Evolutionary conservation across 768 basidiomycete species (phyloP).

Genomic region (Auriscalpium vulgare): DNA sequence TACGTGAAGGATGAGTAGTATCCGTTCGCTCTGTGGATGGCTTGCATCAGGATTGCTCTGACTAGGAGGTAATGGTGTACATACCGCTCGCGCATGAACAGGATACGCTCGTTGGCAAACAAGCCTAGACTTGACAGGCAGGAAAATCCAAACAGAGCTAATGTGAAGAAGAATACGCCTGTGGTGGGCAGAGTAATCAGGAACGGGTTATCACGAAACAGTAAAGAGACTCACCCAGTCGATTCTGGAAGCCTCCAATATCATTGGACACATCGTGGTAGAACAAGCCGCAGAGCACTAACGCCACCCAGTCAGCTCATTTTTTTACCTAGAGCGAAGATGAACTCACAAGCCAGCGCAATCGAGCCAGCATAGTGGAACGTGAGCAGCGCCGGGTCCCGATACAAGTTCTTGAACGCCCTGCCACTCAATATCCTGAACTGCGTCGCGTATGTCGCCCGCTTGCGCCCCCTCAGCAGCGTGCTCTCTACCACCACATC

Average conservation of each 20-base stretch:
- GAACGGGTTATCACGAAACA: background rate
- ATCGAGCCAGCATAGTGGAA: slow-evolving; percentile 88
- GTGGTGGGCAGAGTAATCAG: slow-evolving; percentile 1
- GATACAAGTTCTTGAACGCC: slow-evolving; percentile 96
- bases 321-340: slow-evolving; percentile 1
- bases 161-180: slow-evolving; percentile 95
- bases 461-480: slow-evolving; percentile 60
- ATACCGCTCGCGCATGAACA: slow-evolving; percentile 98
- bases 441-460: slow-evolving; percentile 85
- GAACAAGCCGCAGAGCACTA: slow-evolving; percentile 90
- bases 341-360: slow-evolving; percentile 65
- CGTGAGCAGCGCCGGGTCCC: slow-evolving; percentile 85
- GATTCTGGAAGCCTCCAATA: slow-evolving; percentile 95
- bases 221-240: slow-evolving; percentile 49
- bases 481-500: slow-evolving; percentile 65
- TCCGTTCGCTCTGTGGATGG: slow-evolving; percentile 69
- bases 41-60: background rate
- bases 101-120: slow-evolving; percentile 89
- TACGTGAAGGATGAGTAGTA: slow-evolving; percentile 97
- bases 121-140: slow-evolving; percentile 89
- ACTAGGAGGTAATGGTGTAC: slow-evolving; percentile 10
- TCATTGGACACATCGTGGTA: slow-evolving; percentile 88
- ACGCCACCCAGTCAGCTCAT: slow-evolving; percentile 2
- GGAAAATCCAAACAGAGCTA: slow-evolving; percentile 96
- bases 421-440: slow-evolving; percentile 91